Evolutionary conservation across 352 stramenopile species (phyloP).

Genomic region (Phytopythium helicoides): DNA sequence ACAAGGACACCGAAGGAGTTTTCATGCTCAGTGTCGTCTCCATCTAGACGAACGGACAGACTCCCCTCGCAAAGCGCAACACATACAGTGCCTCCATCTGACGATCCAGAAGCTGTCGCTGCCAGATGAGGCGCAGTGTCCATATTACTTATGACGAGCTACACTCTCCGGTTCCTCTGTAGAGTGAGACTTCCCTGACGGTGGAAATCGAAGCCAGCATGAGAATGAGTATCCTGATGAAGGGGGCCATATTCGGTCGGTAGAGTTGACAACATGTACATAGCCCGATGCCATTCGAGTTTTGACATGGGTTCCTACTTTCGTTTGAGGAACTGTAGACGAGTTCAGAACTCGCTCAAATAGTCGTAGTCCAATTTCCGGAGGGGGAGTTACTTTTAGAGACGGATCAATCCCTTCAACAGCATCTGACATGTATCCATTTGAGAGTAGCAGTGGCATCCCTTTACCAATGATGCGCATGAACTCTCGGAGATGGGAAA

Average conservation of each 20-base stretch:
- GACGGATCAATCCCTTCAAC: neutral
- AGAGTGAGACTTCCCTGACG: neutral
- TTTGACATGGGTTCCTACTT: slow-evolving; percentile 51
- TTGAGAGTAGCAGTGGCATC: slow-evolving; percentile 47
- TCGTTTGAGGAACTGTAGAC: slow-evolving; percentile 44
- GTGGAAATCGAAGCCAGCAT: slow-evolving; percentile 67
- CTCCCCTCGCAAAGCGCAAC: slow-evolving; percentile 61
- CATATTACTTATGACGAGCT: neutral
- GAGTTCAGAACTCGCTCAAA: slow-evolving; percentile 39
- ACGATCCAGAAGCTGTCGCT: neutral
- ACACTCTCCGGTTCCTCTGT: neutral
- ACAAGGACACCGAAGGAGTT: slow-evolving; percentile 64
- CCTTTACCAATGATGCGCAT: slow-evolving; percentile 45
- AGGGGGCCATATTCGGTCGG: slow-evolving; percentile 63
- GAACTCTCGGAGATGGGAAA: slow-evolving; percentile 48
- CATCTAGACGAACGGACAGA: slow-evolving; percentile 37
- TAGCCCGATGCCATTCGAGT: slow-evolving; percentile 54
- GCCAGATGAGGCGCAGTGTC: neutral
- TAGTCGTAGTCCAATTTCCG: slow-evolving; percentile 42
- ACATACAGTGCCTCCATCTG: slow-evolving; percentile 15
- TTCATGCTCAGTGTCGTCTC: slow-evolving; percentile 26
- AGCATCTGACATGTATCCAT: slow-evolving; percentile 11
- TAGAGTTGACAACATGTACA: slow-evolving; percentile 59
- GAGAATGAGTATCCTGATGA: slow-evolving; percentile 75
- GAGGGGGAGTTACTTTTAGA: neutral